Evolutionary conservation across 108 stramenopile genomes (phyloP).

Genomic region (Skeletonema marinoi): DNA sequence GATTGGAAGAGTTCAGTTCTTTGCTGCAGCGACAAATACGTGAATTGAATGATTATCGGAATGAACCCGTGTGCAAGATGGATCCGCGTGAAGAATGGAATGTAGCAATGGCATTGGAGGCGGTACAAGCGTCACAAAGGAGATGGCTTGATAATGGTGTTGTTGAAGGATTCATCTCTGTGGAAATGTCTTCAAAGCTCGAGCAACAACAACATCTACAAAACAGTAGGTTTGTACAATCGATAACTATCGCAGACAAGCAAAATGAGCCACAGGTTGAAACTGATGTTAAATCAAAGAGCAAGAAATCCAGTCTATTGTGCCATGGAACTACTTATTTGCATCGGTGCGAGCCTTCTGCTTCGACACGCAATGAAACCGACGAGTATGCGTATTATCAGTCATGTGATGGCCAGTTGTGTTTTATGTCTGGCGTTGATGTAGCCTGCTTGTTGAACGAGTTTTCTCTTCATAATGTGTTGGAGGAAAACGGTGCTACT

Average conservation of each 20-base stretch:
- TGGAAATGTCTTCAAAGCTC: slow-evolving; percentile 23
- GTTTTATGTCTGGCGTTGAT: slow-evolving; percentile 78
- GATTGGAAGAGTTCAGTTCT: slow-evolving; percentile 22
- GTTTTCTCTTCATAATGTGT: slow-evolving; percentile 41
- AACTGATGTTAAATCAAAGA: not conserved
- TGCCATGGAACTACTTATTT: slow-evolving; percentile 24
- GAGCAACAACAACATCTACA: not conserved
- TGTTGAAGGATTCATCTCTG: slow-evolving; percentile 31
- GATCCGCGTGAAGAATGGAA: slow-evolving; percentile 32
- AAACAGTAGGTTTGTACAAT: not conserved
- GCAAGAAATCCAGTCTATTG: slow-evolving; percentile 6
- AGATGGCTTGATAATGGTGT: slow-evolving; percentile 25
- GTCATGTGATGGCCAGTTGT: slow-evolving; percentile 73
- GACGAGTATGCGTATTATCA: slow-evolving; percentile 71
- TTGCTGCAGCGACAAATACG: slow-evolving; percentile 24
- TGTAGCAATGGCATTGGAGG: slow-evolving; percentile 25
- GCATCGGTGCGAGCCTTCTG: not conserved
- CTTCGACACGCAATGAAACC: slow-evolving; percentile 21
- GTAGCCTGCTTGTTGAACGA: slow-evolving; percentile 69
- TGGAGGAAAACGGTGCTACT: slow-evolving; percentile 4
- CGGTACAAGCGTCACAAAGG: slow-evolving; percentile 30
- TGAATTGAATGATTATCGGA: slow-evolving; percentile 27
- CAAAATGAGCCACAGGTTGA: not conserved
- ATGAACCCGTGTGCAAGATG: slow-evolving; percentile 21
- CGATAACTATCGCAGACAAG: not conserved